Evolutionary conservation across 371 early-diverging fungal species (phyloP).

Genomic region (Rhizomucor miehei): DNA sequence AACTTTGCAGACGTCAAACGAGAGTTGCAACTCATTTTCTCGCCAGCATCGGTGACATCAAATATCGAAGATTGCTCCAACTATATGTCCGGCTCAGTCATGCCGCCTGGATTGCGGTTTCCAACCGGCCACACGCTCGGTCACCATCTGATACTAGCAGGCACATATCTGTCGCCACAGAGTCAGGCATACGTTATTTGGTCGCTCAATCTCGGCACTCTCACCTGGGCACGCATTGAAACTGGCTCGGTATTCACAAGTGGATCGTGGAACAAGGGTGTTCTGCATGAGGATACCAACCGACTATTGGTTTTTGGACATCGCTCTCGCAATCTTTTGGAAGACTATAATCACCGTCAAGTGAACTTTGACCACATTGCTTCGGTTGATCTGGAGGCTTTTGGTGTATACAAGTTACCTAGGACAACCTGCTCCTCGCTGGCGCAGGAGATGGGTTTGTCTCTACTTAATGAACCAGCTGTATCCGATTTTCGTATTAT

Average conservation of each 20-base stretch:
- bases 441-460: constrained; percentile 51
- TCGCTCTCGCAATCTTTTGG: constrained; percentile 56
- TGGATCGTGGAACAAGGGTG: constrained; percentile 83
- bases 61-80: constrained; percentile 59
- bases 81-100: constrained; percentile 50
- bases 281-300: constrained; percentile 54
- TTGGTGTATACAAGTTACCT: constrained; percentile 51
- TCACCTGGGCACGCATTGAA: constrained; percentile 66
- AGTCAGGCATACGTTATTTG: constrained; percentile 70
- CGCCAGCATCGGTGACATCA: constrained; percentile 25
- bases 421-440: constrained; percentile 31
- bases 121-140: constrained; percentile 70
- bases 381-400: constrained; percentile 57
- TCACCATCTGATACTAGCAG: constrained; percentile 72
- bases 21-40: constrained; percentile 64
- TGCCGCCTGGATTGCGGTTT: constrained; percentile 80
- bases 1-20: constrained; percentile 76
- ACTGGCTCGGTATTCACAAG: constrained; percentile 61
- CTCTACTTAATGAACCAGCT: constrained; percentile 51
- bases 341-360: constrained; percentile 72
- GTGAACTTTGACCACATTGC: constrained; percentile 60
- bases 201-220: constrained; percentile 62
- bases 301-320: constrained; percentile 68
- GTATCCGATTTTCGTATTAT: constrained; percentile 57
- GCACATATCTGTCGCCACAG: constrained; percentile 65